Base-by-base conservation (phyloP, 495 filamentous ascomycete species). In the Tirmania nivea region DNA sequence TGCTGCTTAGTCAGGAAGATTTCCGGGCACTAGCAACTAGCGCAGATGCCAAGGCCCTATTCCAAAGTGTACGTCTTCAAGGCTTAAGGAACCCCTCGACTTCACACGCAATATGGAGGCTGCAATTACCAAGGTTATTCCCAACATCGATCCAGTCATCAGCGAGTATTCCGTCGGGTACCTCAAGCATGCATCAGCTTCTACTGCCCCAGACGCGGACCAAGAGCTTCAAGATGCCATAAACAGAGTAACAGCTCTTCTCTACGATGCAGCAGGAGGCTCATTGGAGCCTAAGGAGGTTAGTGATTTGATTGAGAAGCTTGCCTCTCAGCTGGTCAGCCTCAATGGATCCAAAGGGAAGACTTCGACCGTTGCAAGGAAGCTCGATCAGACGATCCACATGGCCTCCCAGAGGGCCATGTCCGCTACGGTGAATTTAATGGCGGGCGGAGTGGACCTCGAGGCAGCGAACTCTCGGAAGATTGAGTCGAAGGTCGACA, bases 151-250 rank as follows among this genome's bases (percentile, higher is more conserved):
- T 68, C 84, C 80, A 48, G 77, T 94, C 54, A 71, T 97, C 52
- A 85, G 86, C 37, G 84, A 92, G 65, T 97, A 97, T 65, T 87
- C 89, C 19, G 82, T 86, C 57, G 92, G 90, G 37, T 96, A 95
- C 65, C 72, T 99, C 56, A 86, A 78, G 63, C 89, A 96, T 72
- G 90, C 89, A 54, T 84, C 88, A 34, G 86, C 81, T 55, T 74
- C 79, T 49, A 90, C 83, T 69, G 73, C 79, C 54, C 77, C 79
- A 48, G 87, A 95, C 52, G 73, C 78, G 48, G 84, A 87, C 52
- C 67, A 75, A 20, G 72, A 65, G 8, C 69, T 99, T 48, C 71
- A 75, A 51, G 92, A 96, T 66, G 92, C 92, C 35, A 84, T 84
- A 39, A 73, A 78, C 49, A 76, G 81, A 51, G 83, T 99, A 54